These are phyloP conservation scores for Scheffersomyces stipitis DNA, from an alignment of 805 yeast species.

Conservation along the genomic window DNA sequence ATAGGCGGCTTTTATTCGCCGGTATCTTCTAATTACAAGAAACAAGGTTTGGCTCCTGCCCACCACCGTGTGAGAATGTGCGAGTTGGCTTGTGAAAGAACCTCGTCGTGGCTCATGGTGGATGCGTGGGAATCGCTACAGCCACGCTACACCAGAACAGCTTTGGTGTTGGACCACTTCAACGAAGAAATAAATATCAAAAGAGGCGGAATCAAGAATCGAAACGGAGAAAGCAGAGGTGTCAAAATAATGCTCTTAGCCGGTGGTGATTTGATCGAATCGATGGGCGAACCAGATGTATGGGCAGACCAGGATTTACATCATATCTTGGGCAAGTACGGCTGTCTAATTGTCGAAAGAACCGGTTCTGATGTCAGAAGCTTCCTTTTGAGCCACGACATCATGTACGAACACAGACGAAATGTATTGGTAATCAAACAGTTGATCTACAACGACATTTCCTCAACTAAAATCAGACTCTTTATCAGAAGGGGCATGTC, in stretches of 20 bases:
- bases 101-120: slow-evolving; percentile 97
- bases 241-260: slow-evolving; percentile 95
- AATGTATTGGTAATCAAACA: slow-evolving; percentile 94
- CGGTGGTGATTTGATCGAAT: slow-evolving; percentile 96
- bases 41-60: slow-evolving; percentile 88
- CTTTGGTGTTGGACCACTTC: slow-evolving; percentile 93
- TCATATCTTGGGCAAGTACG: slow-evolving; percentile 93
- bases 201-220: slow-evolving; percentile 75
- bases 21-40: slow-evolving; percentile 87
- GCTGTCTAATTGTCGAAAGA: slow-evolving; percentile 94
- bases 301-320: slow-evolving; percentile 97
- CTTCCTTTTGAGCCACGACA: slow-evolving; percentile 88
- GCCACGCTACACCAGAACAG: slow-evolving; percentile 87
- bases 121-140: slow-evolving; percentile 99
- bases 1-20: slow-evolving; percentile 97
- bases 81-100: slow-evolving; percentile 95
- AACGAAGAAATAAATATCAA: slow-evolving; percentile 91
- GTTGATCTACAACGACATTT: slow-evolving; percentile 92
- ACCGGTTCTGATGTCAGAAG: slow-evolving; percentile 96
- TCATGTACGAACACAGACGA: slow-evolving; percentile 94
- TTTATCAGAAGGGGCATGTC: slow-evolving; percentile 95
- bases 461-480: slow-evolving; percentile 90
- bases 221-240: slow-evolving; percentile 64
- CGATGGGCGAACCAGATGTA: slow-evolving; percentile 99
- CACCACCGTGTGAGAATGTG: slow-evolving; percentile 95